A percentile compares a stretch with the other conserved stretches of the same genome.
phyloP scores from a whole-genome alignment of 2,329 filamentous ascomycete species.

The Scopulariopsis brevicaulis region DNA sequence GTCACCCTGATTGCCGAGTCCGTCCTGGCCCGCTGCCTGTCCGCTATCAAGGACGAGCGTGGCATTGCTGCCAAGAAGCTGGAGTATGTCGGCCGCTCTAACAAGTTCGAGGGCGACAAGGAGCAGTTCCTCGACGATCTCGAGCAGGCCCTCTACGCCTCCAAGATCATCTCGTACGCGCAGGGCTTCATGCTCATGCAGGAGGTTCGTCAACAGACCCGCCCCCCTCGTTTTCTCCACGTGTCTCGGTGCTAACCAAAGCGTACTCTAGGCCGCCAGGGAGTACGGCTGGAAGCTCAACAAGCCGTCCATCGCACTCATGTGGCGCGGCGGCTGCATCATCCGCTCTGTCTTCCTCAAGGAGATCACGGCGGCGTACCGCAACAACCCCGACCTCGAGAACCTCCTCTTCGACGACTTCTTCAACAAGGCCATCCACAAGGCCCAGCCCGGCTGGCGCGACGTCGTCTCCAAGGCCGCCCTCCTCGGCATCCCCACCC shows the following conservation, averaged over 20 bases:
- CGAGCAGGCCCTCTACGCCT: slow-evolving; percentile 97
- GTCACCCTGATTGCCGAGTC: slow-evolving; percentile 97
- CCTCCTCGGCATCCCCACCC: slow-evolving; percentile 88
- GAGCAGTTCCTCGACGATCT: slow-evolving; percentile 91
- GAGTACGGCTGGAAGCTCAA: slow-evolving; percentile 98
- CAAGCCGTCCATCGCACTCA: slow-evolving; percentile 98
- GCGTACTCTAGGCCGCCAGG: slow-evolving; percentile 61
- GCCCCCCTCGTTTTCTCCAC: neutral
- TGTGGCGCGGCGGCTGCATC: slow-evolving; percentile 99
- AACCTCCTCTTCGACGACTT: slow-evolving; percentile 98
- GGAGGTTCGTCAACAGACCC: slow-evolving; percentile 51
- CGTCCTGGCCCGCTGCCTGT: slow-evolving; percentile 90
- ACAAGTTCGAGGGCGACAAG: slow-evolving; percentile 78
- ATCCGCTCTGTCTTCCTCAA: slow-evolving; percentile 99
- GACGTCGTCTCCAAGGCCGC: slow-evolving; percentile 85
- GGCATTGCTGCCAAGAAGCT: slow-evolving; percentile 69
- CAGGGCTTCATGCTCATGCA: slow-evolving; percentile 99
- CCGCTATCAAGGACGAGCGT: slow-evolving; percentile 90
- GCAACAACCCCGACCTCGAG: slow-evolving; percentile 85
- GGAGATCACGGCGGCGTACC: slow-evolving; percentile 97
- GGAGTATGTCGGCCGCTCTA: slow-evolving; percentile 58
- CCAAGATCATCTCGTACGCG: slow-evolving; percentile 99
- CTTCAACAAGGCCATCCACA: slow-evolving; percentile 99
- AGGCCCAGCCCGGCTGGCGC: slow-evolving; percentile 86
- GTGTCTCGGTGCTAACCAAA: neutral